Percentiles rank a stretch among this genome's conserved stretches.
phyloP scores from a whole-genome alignment of 208 protist genomes.

The Herpetomonas samuelpessoai region DNA sequence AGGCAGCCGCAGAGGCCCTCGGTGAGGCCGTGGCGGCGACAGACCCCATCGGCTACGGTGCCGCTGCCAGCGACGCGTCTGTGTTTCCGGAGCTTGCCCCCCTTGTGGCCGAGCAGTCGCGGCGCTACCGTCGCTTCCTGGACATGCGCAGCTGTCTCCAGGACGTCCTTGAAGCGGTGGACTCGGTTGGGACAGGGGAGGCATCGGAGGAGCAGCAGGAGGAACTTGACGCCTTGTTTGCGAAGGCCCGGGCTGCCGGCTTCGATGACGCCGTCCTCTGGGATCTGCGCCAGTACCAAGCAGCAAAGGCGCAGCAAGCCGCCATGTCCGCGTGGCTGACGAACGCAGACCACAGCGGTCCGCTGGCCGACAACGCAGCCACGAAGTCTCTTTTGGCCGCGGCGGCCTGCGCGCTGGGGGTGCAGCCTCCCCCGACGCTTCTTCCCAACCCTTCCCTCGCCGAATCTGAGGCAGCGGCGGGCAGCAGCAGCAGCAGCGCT shows the following conservation, averaged over 20 bases:
- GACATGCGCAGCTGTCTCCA: neutral
- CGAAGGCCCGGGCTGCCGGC: neutral
- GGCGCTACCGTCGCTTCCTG: neutral
- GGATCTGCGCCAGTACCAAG: neutral
- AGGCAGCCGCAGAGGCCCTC: slow-evolving; percentile 14
- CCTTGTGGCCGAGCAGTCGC: slow-evolving; percentile 13
- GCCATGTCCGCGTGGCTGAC: neutral
- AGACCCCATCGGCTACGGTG: slow-evolving; percentile 17
- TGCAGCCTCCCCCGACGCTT: neutral
- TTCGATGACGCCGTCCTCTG: neutral
- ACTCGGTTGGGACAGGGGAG: neutral
- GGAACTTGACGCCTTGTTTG: neutral
- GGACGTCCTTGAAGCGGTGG: neutral
- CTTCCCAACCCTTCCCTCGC: neutral
- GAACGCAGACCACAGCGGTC: neutral
- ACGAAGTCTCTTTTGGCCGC: neutral
- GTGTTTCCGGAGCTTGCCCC: slow-evolving; percentile 11
- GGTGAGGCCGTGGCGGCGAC: slow-evolving; percentile 13
- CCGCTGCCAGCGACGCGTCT: slow-evolving; percentile 12
- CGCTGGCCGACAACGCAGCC: neutral
- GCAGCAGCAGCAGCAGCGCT: no score
- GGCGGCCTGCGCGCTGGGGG: neutral
- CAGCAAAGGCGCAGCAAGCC: neutral
- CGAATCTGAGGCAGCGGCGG: neutral
- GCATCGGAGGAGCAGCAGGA: neutral